These are phyloP conservation scores for Suhomyces bokatorum DNA, from an alignment of 1,139 yeast species.

Conservation along the genomic window DNA sequence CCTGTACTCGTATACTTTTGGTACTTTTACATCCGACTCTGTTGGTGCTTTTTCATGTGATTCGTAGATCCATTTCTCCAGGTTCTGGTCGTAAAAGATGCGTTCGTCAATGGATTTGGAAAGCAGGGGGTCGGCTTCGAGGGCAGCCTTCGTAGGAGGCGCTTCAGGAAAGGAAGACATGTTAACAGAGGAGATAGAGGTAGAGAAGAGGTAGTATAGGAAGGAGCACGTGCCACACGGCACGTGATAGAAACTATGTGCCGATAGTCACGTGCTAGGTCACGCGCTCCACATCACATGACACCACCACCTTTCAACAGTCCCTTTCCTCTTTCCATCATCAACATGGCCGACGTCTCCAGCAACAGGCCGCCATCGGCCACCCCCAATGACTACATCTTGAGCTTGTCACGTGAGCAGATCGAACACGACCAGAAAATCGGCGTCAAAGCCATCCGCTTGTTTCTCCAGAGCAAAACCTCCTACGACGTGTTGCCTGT, in stretches of 20 bases:
- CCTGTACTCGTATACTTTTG: conserved; percentile 24
- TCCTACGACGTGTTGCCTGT: conserved; percentile 97
- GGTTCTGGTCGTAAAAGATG: conserved; percentile 28
- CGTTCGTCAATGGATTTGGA: conserved; percentile 25
- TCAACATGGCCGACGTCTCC: conserved; percentile 22
- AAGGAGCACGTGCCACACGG: too few relatives aligned
- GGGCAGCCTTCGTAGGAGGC: conserved; percentile 13
- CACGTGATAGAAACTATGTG: too few relatives aligned
- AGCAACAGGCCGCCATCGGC: conserved; percentile 21
- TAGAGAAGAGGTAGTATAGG: too few relatives aligned
- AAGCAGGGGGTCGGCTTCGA: conserved; percentile 6
- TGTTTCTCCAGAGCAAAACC: conserved; percentile 84
- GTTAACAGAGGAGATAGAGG: too few relatives aligned
- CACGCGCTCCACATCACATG: too few relatives aligned
- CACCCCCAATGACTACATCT: conserved; percentile 47
- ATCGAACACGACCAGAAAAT: conserved; percentile 60
- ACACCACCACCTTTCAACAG: neutral
- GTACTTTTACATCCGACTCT: conserved; percentile 16
- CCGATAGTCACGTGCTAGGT: too few relatives aligned
- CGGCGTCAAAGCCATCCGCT: conserved; percentile 76
- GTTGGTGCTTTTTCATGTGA: conserved; percentile 10
- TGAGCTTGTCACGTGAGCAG: conserved; percentile 44
- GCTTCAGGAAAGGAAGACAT: conserved; percentile 1
- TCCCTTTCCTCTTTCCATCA: neutral
- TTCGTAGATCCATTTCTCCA: conserved; percentile 30